Base-by-base conservation (phyloP, 179 eudicot genomes). In the Monotropa hypopitys region DNA sequence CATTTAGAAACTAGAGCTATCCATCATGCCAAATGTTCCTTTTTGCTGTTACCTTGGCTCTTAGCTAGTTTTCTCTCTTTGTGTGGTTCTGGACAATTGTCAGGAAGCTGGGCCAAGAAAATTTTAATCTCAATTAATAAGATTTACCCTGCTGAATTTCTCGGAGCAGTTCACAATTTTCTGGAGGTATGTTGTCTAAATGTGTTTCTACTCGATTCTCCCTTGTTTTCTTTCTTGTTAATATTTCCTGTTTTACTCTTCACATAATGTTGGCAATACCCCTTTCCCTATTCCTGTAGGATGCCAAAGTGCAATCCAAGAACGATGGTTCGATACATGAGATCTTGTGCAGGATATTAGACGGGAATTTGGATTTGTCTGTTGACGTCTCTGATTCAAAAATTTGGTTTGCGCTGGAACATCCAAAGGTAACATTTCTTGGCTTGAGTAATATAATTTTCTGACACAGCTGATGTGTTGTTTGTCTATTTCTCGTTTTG, bases 361-460 rank as follows among this genome's bases (percentile, higher is more conserved):
- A 90, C 79, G 89, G 90, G 50, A 82, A 83, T 82, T 63, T 76
- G 74, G 85, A 79, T 56, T 76, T 86, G 47, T 81, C 91, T 76
- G 35, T 66, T 78, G 90, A 80, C 46, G 74, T 82, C 72, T 81
- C 91, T 40, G 92, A 91, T 82, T 88, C 93, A 51, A 89, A 86
- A 81, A 72, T 93, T 70, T 89, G 94, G 94, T 87, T 93, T 85
- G 89, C 90, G 1, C 88, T 95, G 65, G 97, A 95, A 77, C 93
- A 93, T 84, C 92, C 97, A 1, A 91, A 90, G 93, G 93, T 88
- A 88, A 35, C 23, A 4, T 63, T 43, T 33, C 59, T 73, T 66
- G 47, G 42, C 45, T 45, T 68, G 50, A 70, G n/a, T 46, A 12
- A 51, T 71, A 42, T 3, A 16, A 71, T 62, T 66, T 65, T 28